Evolutionary conservation across 1,139 yeast species (phyloP), one percentile per base, ranked within the genome.

Genomic region (Sugiyamaella pinicola): DNA sequence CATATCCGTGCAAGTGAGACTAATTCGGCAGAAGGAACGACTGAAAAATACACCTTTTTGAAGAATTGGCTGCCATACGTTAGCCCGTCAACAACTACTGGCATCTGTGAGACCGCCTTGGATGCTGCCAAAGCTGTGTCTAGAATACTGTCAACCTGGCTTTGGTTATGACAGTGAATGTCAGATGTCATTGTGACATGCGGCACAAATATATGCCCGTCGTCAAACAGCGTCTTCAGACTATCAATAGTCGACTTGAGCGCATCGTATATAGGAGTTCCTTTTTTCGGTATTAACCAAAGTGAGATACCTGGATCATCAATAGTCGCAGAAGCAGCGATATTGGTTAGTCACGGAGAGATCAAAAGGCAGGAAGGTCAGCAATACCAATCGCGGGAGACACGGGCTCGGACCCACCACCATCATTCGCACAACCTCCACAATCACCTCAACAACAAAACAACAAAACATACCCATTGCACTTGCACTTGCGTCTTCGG

Each of bases 101-200:
- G 63, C 39, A 71, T 58, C 15, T 64, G 58, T 3, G 69, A 67
- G 13, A 68, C 73, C 1, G 69, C 58, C 40, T 60, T 53, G 4
- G 85, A 72, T 0, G 95, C 95, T 12, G 84, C 87, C 6, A 78
- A 75, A 45, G 89, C 82, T 18, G 87, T 80, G 10, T 83, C 82
- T 28, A 87, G 74, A 2, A 87, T 80, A 31, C 77, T 74, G 57
- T 80, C 81, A 2, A 84, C 87, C 38, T 69, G 71, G 6, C 64
- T 57, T 46, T 76, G 75, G 12, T 78, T 74, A 42, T 75, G 70
- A 38, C 83, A 72, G 2, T 69, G 70, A 33, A 87, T 73, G 55
- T 82, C 78, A 26, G 89, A 78, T 1, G 91, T 82, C 34, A 87
- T 76, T 1, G 96, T 87, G 39, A 87, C 77, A 65, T 87, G 96